These are phyloP conservation scores for Microcyclosporella mali DNA, from an alignment of 2,329 filamentous ascomycete species.

Conservation along the genomic window DNA sequence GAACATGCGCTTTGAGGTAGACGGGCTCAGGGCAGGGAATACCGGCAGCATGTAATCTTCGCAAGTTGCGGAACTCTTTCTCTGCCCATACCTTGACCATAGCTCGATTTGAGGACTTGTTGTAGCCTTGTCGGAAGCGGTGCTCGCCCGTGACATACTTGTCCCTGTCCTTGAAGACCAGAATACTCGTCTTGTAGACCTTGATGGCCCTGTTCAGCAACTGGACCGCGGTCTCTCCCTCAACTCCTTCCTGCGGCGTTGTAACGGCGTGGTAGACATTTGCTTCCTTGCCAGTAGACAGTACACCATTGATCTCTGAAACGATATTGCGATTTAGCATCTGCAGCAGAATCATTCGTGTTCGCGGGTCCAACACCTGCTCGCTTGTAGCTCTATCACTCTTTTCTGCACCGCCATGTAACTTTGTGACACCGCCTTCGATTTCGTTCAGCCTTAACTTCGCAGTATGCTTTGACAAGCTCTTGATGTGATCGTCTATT, in stretches of 20 bases:
- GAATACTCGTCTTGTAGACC: slow-evolving; percentile 96
- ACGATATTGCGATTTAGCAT: slow-evolving; percentile 91
- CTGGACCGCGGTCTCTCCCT: slow-evolving; percentile 38
- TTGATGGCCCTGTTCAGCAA: slow-evolving; percentile 81
- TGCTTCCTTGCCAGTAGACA: slow-evolving; percentile 95
- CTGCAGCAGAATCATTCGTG: slow-evolving; percentile 89
- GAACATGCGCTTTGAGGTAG: slow-evolving; percentile 82
- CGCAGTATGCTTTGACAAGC: slow-evolving; percentile 74
- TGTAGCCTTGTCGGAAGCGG: slow-evolving; percentile 82
- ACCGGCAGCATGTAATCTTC: slow-evolving; percentile 72
- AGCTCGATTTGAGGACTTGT: slow-evolving; percentile 88
- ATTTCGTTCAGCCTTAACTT: slow-evolving; percentile 73
- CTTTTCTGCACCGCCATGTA: slow-evolving; percentile 51
- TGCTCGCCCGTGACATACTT: slow-evolving; percentile 94
- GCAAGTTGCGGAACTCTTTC: slow-evolving; percentile 93
- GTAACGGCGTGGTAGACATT: slow-evolving; percentile 92
- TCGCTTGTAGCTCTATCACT: slow-evolving; percentile 89
- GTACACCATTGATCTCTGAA: slow-evolving; percentile 85
- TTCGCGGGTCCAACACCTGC: slow-evolving; percentile 88
- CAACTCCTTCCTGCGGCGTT: slow-evolving; percentile 49
- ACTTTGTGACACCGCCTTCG: slow-evolving; percentile 48
- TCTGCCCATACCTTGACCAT: slow-evolving; percentile 99
- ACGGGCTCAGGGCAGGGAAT: slow-evolving; percentile 90
- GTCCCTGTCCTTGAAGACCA: slow-evolving; percentile 96
- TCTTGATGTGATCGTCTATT: slow-evolving; percentile 80